Conservation (phyloP, 257 asterid species). For the Mentha longifolia region DNA sequence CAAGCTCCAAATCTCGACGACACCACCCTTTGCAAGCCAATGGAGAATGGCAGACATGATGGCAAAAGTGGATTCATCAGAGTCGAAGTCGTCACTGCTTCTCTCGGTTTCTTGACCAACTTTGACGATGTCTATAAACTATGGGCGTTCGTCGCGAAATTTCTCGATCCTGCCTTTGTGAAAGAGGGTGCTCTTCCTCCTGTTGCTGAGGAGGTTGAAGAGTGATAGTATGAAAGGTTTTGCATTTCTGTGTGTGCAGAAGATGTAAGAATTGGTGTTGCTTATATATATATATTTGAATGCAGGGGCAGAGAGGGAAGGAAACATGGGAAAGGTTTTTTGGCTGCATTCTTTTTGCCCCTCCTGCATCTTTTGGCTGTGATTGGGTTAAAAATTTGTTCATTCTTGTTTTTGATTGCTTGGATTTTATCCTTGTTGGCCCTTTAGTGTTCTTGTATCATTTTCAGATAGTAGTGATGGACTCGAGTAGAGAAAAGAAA, state of each 20-base stretch:
- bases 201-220: conserved; percentile 73
- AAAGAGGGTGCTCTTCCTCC: conserved; percentile 77
- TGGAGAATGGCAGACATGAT: conserved; percentile 72
- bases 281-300: background rate
- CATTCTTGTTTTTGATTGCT: conserved; percentile 65
- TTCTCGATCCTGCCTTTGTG: conserved; percentile 80
- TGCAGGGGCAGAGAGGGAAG: conserved; percentile 30
- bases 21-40: conserved; percentile 89
- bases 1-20: conserved; percentile 61
- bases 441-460: conserved; percentile 50
- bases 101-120: conserved; percentile 84
- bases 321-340: conserved; percentile 28
- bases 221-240: conserved; percentile 33
- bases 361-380: conserved; percentile 50
- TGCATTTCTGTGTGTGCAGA: conserved; percentile 25
- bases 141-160: conserved; percentile 95
- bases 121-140: conserved; percentile 93
- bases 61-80: conserved; percentile 81
- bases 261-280: conserved; percentile 31
- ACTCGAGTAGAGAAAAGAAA: conserved; percentile 44
- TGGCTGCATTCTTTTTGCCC: conserved; percentile 45
- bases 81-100: conserved; percentile 97
- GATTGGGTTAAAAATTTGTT: conserved; percentile 52
- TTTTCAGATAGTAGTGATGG: conserved; percentile 52
- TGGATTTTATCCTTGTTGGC: conserved; percentile 47